These are phyloP conservation scores for Sporothrix euskadiensis DNA, from an alignment of 2,329 filamentous ascomycete genomes.

Conservation along the genomic window DNA sequence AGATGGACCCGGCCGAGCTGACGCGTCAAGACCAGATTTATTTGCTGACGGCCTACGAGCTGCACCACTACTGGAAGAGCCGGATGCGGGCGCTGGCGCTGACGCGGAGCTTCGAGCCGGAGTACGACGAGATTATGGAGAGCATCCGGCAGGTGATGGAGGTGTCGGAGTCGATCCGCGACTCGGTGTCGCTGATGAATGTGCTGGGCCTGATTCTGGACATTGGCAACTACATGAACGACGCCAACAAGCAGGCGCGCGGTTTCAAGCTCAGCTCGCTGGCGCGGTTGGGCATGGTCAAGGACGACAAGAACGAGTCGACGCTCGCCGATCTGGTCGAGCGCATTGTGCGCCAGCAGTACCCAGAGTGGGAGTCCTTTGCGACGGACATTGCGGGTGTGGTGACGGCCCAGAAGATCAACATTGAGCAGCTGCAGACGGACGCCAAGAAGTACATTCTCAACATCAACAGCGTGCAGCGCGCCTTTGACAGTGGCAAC, in stretches of 20 bases:
- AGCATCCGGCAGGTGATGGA: constrained; percentile 84
- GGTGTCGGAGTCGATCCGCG: constrained; percentile 85
- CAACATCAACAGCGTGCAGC: constrained; percentile 91
- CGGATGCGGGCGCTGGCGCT: constrained; percentile 88
- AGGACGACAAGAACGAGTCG: constrained; percentile 98
- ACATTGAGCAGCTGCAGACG: constrained; percentile 83
- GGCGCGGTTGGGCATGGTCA: constrained; percentile 91
- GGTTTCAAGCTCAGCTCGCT: constrained; percentile 98
- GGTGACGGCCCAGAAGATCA: constrained; percentile 80
- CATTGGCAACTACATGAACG: constrained; percentile 99
- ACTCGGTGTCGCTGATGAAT: constrained; percentile 92
- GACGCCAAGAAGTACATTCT: constrained; percentile 92
- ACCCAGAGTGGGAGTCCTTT: constrained; percentile 92
- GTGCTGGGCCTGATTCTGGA: constrained; percentile 94
- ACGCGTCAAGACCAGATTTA: constrained; percentile 96
- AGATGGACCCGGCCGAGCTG: constrained; percentile 83
- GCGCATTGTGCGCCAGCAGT: constrained; percentile 93
- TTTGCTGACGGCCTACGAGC: constrained; percentile 85
- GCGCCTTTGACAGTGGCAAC: constrained; percentile 88
- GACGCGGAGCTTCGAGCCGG: constrained; percentile 77
- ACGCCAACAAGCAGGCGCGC: constrained; percentile 95
- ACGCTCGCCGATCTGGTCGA: constrained; percentile 95
- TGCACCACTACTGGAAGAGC: constrained; percentile 98
- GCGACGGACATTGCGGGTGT: constrained; percentile 80
- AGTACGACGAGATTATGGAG: constrained; percentile 87